Base-by-base conservation (phyloP, 441 rosid genomes). In the Hura crepitans region DNA sequence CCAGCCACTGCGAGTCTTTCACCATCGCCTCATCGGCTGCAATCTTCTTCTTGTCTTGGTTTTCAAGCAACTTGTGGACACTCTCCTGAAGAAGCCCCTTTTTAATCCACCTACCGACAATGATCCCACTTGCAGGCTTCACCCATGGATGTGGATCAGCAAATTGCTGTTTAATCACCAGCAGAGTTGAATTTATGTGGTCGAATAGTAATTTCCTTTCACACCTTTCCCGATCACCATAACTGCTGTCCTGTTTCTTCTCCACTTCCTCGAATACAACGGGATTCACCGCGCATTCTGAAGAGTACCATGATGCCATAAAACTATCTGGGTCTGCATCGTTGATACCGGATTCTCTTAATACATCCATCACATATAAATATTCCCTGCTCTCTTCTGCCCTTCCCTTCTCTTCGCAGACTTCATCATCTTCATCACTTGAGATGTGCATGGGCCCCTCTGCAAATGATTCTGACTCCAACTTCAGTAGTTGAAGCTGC, bases 401-500 rank as follows among this genome's bases (percentile, higher is more conserved):
- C 30, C 75, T 64, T 67, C 74, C 77, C 61, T 50, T 71, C 60
- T 79, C 85, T 51, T 80, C 77, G 18, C 78, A 42, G 61, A 77
- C 83, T 22, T 78, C 89, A 10, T 60, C 71, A 13, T 88, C 94
- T 65, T 88, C 94, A 58, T 91, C 96, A 43, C 88, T 85, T 10
- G 94, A 86, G 79, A 89, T 55, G 4, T 81, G 74, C 85, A 85
- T 80, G 59, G 76, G 74, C 65, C 89, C 90, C 76, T 89, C 98
- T 7, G 69, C 78, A 53, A 87, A 86, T 65, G 85, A 66, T 63
- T 87, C 89, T 25, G 97, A 88, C 78, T 88, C 97, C 61, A 82
- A 79, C 74, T 90, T 96, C 42, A 96, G 94, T n/a, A 93, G 89
- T 71, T 93, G 88, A 71, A 96, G 96, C 82, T 93, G 99, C 95